phyloP scores from a whole-genome alignment of 495 filamentous ascomycete species.

The Neurospora sp. region DNA sequence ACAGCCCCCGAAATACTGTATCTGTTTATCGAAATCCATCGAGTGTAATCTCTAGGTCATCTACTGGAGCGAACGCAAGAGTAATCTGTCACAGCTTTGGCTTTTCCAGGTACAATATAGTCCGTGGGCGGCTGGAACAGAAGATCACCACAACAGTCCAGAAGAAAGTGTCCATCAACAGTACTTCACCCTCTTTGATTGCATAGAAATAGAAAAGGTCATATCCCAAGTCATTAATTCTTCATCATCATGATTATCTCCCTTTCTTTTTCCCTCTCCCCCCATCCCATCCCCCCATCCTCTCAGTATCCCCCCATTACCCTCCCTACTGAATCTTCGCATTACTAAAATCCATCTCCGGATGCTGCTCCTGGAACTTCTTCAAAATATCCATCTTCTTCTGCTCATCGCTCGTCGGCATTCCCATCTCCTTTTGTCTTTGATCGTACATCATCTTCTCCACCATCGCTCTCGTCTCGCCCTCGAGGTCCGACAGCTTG shows the following conservation, averaged over 20 bases:
- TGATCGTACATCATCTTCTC: slow-evolving; percentile 99
- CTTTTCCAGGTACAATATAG: background rate
- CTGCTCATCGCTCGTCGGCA: slow-evolving; percentile 82
- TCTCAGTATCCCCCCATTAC: background rate
- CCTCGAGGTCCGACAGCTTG: slow-evolving; percentile 83
- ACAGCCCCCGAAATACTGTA: background rate
- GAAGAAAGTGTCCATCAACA: background rate
- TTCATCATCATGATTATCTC: background rate
- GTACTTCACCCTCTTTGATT: background rate
- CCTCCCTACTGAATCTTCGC: slow-evolving; percentile 55
- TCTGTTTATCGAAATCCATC: background rate
- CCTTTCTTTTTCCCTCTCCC: background rate
- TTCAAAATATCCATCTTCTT: slow-evolving; percentile 85
- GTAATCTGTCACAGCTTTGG: background rate
- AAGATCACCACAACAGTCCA: background rate
- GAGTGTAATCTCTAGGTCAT: background rate
- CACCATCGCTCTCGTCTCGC: slow-evolving; percentile 93
- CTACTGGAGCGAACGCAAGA: background rate
- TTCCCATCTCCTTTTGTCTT: slow-evolving; percentile 85
- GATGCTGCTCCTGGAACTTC: slow-evolving; percentile 69
- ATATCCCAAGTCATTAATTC: background rate
- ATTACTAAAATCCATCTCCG: slow-evolving; percentile 77
- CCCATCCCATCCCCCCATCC: background rate
- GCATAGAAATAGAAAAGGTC: background rate
- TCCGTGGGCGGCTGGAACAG: background rate